phyloP scores from a whole-genome alignment of 768 basidiomycete genomes.

The Coprinopsis marcescibilis region DNA sequence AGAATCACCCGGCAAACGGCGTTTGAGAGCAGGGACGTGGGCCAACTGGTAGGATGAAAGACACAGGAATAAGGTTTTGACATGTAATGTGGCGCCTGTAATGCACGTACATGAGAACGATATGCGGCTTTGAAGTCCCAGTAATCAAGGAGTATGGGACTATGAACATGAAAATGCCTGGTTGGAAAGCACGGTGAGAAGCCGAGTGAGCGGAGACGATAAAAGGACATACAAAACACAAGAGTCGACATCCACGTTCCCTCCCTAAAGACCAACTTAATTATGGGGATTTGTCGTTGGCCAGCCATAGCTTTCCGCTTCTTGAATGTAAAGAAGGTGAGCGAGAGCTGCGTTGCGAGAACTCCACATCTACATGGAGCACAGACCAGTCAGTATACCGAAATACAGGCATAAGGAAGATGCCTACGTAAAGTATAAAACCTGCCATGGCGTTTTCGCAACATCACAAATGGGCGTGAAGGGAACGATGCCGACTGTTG shows the following conservation, averaged over 20 bases:
- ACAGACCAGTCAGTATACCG: not conserved
- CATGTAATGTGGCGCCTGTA: not conserved
- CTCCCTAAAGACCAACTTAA: slow-evolving; percentile 7
- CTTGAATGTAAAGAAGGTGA: slow-evolving; percentile 6
- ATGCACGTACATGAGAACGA: slow-evolving; percentile 4
- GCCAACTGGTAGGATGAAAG: not conserved
- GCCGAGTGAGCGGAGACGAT: not conserved
- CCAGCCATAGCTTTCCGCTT: slow-evolving; percentile 6
- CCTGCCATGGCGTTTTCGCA: slow-evolving; percentile 4
- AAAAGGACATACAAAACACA: slow-evolving; percentile 1
- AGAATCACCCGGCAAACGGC: slow-evolving; percentile 7
- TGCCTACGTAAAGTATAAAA: slow-evolving; percentile 8
- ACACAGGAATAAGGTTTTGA: not conserved
- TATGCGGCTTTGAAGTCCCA: slow-evolving; percentile 2
- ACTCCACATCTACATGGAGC: not conserved
- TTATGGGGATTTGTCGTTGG: slow-evolving; percentile 2
- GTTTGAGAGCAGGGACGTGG: slow-evolving; percentile 1
- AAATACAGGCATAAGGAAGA: not conserved
- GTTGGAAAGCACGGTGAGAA: not conserved
- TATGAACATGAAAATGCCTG: slow-evolving; percentile 2
- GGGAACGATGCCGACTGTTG: not conserved
- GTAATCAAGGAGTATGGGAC: slow-evolving; percentile 9
- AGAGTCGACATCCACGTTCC: slow-evolving; percentile 7
- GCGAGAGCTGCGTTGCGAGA: slow-evolving; percentile 1
- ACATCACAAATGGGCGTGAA: slow-evolving; percentile 7